Base-by-base conservation (phyloP, 306 rosid genomes). In the Ziziphus jujuba region DNA sequence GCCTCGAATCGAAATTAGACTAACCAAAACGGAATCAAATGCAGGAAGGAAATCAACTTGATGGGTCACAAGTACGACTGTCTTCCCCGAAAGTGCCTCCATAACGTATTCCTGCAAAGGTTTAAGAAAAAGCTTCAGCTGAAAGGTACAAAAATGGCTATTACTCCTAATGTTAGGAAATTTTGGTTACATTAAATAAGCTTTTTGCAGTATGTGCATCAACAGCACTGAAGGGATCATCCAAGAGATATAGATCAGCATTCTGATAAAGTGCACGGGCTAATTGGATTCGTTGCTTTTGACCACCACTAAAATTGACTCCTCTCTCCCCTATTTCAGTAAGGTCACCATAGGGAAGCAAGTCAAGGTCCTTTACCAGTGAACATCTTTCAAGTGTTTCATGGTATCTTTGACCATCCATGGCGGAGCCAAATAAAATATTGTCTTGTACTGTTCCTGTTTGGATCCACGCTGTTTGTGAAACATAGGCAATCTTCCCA, bases 291-390 rank as follows among this genome's bases (percentile, higher is more conserved):
- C 97, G 74, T 66, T 92, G 97, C 80, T 92, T 92, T 80, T 92
- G 97, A n/a, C 97, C 98, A 62, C 98, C 98, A 52, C 98, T 92
- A 16, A 92, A 82, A 73, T 92, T 92, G 13, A 92, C 95, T 55
- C 98, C 97, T 82, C 98, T 79, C 72, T 92, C 97, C 28, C 97
- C 98, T 59, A 92, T 92, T 72, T 92, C 92, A 11, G 97, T 89
- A 40, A 75, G 91, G 61, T 92, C 98, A 6, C 97, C 95, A 59
- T 84, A 72, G 17, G 98, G 88, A 65, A 89, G 82, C 69, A 84
- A 65, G 57, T 89, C 95, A 24, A 92, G 92, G 72, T 92, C 98
- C 77, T 92, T 89, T 71, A 84, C 63, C 10, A 92, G 77, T 35
- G 98, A 87, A 68, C 96, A 85, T 63, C 90, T 85, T 56, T 92